Conservation (phyloP, 768 basidiomycete species). For the Coprinopsis strossmayeri region DNA sequence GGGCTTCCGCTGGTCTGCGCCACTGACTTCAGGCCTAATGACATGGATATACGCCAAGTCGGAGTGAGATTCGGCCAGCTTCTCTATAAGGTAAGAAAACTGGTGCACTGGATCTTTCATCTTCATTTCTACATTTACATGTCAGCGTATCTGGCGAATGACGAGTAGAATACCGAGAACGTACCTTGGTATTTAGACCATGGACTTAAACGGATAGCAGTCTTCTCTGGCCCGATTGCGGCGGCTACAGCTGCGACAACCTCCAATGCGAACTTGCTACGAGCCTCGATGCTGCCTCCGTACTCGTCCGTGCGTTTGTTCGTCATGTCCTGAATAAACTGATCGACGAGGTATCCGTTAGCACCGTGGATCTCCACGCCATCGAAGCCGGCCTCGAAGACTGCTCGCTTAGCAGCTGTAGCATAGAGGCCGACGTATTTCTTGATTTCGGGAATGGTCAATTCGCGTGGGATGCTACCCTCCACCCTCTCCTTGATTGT, state of each 20-base stretch:
- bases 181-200: constrained; percentile 39
- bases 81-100: constrained; percentile 41
- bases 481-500: constrained; percentile 4
- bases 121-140: constrained; percentile 32
- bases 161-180: constrained; percentile 3
- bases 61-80: constrained; percentile 33
- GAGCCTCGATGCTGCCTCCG: constrained; percentile 59
- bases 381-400: constrained; percentile 60
- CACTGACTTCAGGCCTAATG: too few relatives aligned
- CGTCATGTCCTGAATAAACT: constrained; percentile 51
- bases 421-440: constrained; percentile 27
- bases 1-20: too few relatives aligned
- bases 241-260: constrained; percentile 43
- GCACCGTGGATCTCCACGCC: constrained; percentile 41
- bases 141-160: too few relatives aligned
- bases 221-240: constrained; percentile 46
- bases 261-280: constrained; percentile 51
- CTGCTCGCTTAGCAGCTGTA: constrained; percentile 39
- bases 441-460: constrained; percentile 40
- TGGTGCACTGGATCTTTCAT: constrained; percentile 50
- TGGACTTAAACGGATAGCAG: constrained; percentile 52
- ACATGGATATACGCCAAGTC: constrained; percentile 47
- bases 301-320: constrained; percentile 63
- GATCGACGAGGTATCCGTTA: constrained; percentile 38
- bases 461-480: constrained; percentile 25